phyloP scores from a whole-genome alignment of 441 rosid species.

The Codiaeum variegatum region DNA sequence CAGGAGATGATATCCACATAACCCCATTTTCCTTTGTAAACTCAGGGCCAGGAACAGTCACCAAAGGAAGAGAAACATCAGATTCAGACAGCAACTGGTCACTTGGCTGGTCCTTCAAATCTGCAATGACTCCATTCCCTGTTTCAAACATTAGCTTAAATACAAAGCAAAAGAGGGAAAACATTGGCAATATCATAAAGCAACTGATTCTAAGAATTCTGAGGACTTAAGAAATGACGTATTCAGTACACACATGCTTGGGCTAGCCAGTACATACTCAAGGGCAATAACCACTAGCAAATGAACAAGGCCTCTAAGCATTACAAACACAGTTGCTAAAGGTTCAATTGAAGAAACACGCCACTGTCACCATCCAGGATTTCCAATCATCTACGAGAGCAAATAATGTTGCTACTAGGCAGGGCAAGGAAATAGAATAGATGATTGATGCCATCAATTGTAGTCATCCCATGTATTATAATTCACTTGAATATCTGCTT shows the following conservation, averaged over 20 bases:
- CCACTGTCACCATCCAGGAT: neutral
- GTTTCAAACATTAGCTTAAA: slow-evolving; percentile 22
- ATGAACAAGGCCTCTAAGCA: neutral
- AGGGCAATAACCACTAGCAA: neutral
- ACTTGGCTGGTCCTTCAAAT: slow-evolving; percentile 37
- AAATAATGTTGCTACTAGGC: neutral
- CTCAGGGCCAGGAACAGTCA: slow-evolving; percentile 59
- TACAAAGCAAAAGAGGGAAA: slow-evolving; percentile 14
- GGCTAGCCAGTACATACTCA: neutral
- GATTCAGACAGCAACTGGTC: slow-evolving; percentile 47
- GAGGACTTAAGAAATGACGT: neutral
- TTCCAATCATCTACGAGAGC: neutral
- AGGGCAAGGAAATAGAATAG: neutral
- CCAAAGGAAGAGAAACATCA: slow-evolving; percentile 64
- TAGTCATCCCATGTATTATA: neutral
- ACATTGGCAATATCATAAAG: neutral
- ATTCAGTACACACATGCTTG: neutral
- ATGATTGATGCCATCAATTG: neutral
- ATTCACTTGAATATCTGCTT: neutral
- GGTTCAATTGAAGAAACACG: neutral
- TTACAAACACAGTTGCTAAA: neutral
- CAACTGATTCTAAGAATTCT: neutral
- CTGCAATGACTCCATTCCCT: slow-evolving; percentile 55
- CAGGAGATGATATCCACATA: slow-evolving; percentile 81
- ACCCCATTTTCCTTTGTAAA: slow-evolving; percentile 66